phyloP scores from a whole-genome alignment of 768 basidiomycete species.

The Suillus discolor region DNA sequence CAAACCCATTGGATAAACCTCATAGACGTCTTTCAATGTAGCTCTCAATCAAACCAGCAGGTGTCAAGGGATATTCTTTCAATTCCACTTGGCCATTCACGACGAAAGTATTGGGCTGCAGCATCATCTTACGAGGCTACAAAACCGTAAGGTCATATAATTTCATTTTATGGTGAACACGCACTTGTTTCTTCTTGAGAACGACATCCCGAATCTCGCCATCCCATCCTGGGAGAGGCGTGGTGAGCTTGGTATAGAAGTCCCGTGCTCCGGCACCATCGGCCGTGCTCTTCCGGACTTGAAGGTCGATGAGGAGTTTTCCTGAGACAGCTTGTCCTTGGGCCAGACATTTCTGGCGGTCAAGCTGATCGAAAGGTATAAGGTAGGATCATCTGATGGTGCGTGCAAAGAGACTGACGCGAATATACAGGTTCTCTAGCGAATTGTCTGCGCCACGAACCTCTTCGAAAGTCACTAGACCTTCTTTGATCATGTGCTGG shows the following conservation, averaged over 20 bases:
- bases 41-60: conserved; percentile 77
- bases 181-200: conserved; percentile 74
- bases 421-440: conserved; percentile 70
- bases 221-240: conserved; percentile 71
- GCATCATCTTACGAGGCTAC: conserved; percentile 83
- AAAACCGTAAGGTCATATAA: conserved; percentile 7
- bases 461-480: conserved; percentile 71
- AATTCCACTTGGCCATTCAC: conserved; percentile 68
- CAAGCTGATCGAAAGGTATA: conserved; percentile 48
- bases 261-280: conserved; percentile 78
- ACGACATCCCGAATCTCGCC: conserved; percentile 78
- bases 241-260: conserved; percentile 81
- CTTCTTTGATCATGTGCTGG: conserved; percentile 71
- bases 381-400: neutral
- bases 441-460: conserved; percentile 56
- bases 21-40: conserved; percentile 73
- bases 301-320: conserved; percentile 76
- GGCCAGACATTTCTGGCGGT: conserved; percentile 66
- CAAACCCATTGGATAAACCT: conserved; percentile 4
- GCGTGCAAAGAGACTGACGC: conserved; percentile 43
- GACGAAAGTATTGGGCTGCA: conserved; percentile 79
- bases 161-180: conserved; percentile 22
- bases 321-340: conserved; percentile 70
- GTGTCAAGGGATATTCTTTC: conserved; percentile 77
- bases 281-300: conserved; percentile 84